These are phyloP conservation scores for Cryphonectria carpinicola DNA, from an alignment of 2,329 filamentous ascomycete species.

Conservation along the genomic window DNA sequence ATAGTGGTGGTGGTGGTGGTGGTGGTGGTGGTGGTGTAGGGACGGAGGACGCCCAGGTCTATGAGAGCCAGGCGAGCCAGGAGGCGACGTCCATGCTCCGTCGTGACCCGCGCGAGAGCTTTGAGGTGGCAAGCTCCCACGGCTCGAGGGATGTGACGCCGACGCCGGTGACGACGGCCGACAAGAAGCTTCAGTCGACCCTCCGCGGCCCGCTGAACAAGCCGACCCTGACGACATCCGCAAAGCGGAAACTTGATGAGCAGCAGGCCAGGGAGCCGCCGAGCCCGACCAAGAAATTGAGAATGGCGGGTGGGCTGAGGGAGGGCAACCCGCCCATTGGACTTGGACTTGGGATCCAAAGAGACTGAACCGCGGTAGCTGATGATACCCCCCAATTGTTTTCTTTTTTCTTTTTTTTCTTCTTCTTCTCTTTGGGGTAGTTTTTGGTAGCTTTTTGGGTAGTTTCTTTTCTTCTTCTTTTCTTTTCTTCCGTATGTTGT, in stretches of 20 bases:
- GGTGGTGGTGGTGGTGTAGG: too few species aligned
- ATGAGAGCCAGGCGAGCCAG: slow-evolving; percentile 77
- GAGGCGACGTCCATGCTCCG: slow-evolving; percentile 76
- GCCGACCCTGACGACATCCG: slow-evolving; percentile 38
- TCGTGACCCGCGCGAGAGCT: slow-evolving; percentile 57
- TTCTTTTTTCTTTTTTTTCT: neutral
- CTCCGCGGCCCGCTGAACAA: slow-evolving; percentile 52
- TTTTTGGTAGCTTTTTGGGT: too few species aligned
- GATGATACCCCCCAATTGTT: slow-evolving; percentile 24
- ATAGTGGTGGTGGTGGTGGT: neutral
- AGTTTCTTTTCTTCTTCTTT: neutral
- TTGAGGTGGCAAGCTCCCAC: slow-evolving; percentile 51
- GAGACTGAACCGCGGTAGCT: neutral
- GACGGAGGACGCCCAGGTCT: slow-evolving; percentile 62
- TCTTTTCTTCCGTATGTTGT: neutral
- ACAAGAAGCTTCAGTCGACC: slow-evolving; percentile 57
- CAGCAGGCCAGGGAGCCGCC: slow-evolving; percentile 41
- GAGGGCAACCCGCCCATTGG: slow-evolving; percentile 50
- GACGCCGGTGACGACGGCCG: slow-evolving; percentile 44
- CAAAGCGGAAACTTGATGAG: slow-evolving; percentile 56
- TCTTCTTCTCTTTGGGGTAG: neutral
- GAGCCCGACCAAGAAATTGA: slow-evolving; percentile 57
- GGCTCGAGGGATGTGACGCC: slow-evolving; percentile 51
- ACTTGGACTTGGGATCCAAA: slow-evolving; percentile 50
- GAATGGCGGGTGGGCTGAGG: slow-evolving; percentile 45